These are phyloP conservation scores for Ophiostoma fasciatum DNA, from an alignment of 2,329 filamentous ascomycete genomes.

Conservation along the genomic window DNA sequence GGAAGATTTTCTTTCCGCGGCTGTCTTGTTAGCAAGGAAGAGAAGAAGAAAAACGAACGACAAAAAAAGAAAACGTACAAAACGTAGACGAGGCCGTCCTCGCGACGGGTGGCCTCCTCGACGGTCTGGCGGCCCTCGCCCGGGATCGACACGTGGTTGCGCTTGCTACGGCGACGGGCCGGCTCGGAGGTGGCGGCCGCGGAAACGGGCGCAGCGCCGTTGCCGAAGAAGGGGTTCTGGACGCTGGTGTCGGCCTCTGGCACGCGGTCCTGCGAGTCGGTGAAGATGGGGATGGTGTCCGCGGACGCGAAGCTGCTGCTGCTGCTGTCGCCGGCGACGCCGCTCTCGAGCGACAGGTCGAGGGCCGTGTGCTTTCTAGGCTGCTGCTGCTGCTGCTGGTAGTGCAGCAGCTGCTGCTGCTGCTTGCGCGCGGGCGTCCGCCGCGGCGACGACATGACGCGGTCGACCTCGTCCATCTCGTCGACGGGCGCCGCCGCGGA, in stretches of 20 bases:
- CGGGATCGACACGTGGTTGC: slow-evolving; percentile 36
- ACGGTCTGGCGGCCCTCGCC: slow-evolving; percentile 44
- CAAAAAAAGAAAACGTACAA: slow-evolving; percentile 70
- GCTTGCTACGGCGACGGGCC: slow-evolving; percentile 38
- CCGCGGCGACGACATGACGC: too few species aligned
- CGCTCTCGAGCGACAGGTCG: slow-evolving; percentile 37
- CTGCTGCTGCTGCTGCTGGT: too few species aligned
- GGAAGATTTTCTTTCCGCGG: slow-evolving; percentile 67
- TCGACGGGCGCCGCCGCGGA: slow-evolving; percentile 15
- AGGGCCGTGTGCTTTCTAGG: too few species aligned
- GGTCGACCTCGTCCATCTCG: too few species aligned
- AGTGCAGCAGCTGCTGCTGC: too few species aligned
- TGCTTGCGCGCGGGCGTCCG: too few species aligned
- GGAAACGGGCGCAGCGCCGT: slow-evolving; percentile 15
- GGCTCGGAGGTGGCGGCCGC: slow-evolving; percentile 15
- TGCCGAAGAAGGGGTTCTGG: slow-evolving; percentile 59
- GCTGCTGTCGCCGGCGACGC: slow-evolving; percentile 39
- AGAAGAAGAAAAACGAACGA: slow-evolving; percentile 51
- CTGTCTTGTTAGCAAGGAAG: slow-evolving; percentile 36
- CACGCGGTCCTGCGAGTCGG: slow-evolving; percentile 64
- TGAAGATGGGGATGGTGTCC: slow-evolving; percentile 56
- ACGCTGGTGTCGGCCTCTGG: slow-evolving; percentile 50
- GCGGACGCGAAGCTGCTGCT: too few species aligned
- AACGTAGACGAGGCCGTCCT: slow-evolving; percentile 59
- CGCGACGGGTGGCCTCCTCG: slow-evolving; percentile 46